A percentile compares a stretch with the other conserved stretches of the same genome.
Conservation (phyloP, 805 yeast genomes). For the Saccharomyces mikatae region DNA sequence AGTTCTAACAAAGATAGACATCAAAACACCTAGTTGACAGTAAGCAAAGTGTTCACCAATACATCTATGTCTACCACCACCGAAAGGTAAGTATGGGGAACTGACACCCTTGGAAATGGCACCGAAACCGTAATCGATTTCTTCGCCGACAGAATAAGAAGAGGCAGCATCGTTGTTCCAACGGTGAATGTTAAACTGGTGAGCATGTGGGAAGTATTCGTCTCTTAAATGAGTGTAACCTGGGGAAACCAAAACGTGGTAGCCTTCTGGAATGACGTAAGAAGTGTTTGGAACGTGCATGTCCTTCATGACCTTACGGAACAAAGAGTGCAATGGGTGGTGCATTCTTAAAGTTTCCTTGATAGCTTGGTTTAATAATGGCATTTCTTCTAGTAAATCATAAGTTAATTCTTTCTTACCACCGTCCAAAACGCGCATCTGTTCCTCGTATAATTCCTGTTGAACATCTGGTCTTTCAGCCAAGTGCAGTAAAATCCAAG, state of each 20-base stretch:
- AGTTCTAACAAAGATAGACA: slow-evolving; percentile 66
- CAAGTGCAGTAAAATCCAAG: slow-evolving; percentile 88
- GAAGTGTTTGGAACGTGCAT: slow-evolving; percentile 71
- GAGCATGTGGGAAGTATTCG: slow-evolving; percentile 70
- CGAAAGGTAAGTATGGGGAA: slow-evolving; percentile 94
- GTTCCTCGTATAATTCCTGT: slow-evolving; percentile 71
- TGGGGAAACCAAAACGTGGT: slow-evolving; percentile 85
- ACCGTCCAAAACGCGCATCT: slow-evolving; percentile 52
- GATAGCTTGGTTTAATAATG: slow-evolving; percentile 71
- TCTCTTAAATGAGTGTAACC: slow-evolving; percentile 81
- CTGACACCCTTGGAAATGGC: slow-evolving; percentile 91
- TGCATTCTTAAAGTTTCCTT: slow-evolving; percentile 94
- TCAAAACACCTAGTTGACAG: slow-evolving; percentile 80
- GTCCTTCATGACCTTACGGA: slow-evolving; percentile 79
- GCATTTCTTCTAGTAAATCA: slow-evolving; percentile 76
- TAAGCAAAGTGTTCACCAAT: slow-evolving; percentile 98
- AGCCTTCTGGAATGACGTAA: slow-evolving; percentile 81
- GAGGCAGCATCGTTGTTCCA: slow-evolving; percentile 51
- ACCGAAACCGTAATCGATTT: slow-evolving; percentile 93
- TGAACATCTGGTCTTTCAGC: slow-evolving; percentile 83
- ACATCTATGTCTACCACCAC: slow-evolving; percentile 99
- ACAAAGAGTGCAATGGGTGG: slow-evolving; percentile 91
- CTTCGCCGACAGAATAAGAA: slow-evolving; percentile 27
- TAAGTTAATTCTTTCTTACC: slow-evolving; percentile 57
- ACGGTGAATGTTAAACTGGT: slow-evolving; percentile 72